phyloP scores from a whole-genome alignment of 192 early-diverging fungal genomes.

The Neocallimastix lanati region DNA sequence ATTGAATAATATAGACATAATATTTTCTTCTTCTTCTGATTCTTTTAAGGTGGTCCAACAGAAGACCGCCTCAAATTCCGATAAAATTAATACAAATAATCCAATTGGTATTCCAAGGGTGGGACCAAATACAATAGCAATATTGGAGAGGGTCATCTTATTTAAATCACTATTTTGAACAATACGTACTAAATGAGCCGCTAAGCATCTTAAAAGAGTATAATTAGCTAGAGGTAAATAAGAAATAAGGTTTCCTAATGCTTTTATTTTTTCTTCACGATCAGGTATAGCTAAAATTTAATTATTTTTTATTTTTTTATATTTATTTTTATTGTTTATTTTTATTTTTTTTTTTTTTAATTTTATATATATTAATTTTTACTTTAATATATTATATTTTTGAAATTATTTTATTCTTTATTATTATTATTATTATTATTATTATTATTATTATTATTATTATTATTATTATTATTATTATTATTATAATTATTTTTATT shows the following conservation, averaged over 20 bases:
- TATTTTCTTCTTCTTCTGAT: neutral
- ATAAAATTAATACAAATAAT: conserved; percentile 81
- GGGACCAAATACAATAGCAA: conserved; percentile 90
- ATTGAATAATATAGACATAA: neutral
- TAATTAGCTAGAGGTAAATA: conserved; percentile 75
- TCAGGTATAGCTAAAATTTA: conserved; percentile 43
- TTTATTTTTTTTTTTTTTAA: no score
- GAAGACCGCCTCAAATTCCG: conserved; percentile 43
- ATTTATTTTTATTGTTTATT: no score
- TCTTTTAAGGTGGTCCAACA: conserved; percentile 5
- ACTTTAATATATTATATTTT: no score
- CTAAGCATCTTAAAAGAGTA: conserved; percentile 65
- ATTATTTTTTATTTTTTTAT: no score
- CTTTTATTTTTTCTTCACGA: conserved; percentile 58
- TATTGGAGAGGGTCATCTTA: conserved; percentile 91
- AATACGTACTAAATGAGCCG: conserved; percentile 76
- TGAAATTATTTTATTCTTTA: no score
- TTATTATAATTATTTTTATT: no score
- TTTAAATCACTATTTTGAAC: conserved; percentile 72
- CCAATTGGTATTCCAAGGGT: conserved; percentile 83
- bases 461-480: no score
- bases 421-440: no score
- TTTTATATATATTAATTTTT: no score
- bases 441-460: no score
- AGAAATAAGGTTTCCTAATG: conserved; percentile 59